A percentile compares a stretch with the other conserved stretches of the same genome.
Conservation (phyloP, 306 rosid species). For the Leucaena leucocephala region DNA sequence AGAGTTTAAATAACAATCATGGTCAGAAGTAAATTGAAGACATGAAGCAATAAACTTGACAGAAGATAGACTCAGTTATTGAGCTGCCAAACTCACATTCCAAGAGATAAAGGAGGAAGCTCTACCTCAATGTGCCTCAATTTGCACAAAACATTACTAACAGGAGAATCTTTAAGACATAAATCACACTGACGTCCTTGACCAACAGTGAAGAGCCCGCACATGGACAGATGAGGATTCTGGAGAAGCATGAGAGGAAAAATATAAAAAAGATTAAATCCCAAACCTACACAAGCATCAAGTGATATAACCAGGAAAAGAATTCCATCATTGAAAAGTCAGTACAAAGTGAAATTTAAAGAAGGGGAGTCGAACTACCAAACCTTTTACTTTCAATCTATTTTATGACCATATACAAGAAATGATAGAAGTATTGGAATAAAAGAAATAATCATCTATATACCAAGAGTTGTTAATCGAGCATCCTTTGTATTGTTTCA, state of each 20-base stretch:
- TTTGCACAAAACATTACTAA: constrained; percentile 71
- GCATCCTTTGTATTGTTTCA: background rate
- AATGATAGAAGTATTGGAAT: background rate
- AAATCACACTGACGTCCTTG: constrained; percentile 82
- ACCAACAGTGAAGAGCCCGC: constrained; percentile 74
- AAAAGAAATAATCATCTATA: background rate
- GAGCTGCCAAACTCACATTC: constrained; percentile 22
- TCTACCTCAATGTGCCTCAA: constrained; percentile 84
- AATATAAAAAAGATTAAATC: constrained; percentile 37
- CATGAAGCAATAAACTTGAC: constrained; percentile 24
- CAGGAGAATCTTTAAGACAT: constrained; percentile 68
- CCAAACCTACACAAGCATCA: constrained; percentile 31
- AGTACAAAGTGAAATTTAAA: background rate
- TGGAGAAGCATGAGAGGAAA: constrained; percentile 49
- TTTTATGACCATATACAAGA: background rate
- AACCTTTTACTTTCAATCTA: background rate
- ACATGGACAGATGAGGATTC: constrained; percentile 74
- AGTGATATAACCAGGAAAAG: constrained; percentile 15
- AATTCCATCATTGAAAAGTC: constrained; percentile 4
- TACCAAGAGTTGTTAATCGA: constrained; percentile 3
- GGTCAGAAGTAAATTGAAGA: constrained; percentile 29
- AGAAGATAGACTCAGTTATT: constrained; percentile 23
- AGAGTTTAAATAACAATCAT: constrained; percentile 35
- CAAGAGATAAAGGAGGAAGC: constrained; percentile 29
- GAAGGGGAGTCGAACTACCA: background rate